Base-by-base conservation (phyloP, 202 grass and related monocot genomes). In the Setaria viridis region DNA sequence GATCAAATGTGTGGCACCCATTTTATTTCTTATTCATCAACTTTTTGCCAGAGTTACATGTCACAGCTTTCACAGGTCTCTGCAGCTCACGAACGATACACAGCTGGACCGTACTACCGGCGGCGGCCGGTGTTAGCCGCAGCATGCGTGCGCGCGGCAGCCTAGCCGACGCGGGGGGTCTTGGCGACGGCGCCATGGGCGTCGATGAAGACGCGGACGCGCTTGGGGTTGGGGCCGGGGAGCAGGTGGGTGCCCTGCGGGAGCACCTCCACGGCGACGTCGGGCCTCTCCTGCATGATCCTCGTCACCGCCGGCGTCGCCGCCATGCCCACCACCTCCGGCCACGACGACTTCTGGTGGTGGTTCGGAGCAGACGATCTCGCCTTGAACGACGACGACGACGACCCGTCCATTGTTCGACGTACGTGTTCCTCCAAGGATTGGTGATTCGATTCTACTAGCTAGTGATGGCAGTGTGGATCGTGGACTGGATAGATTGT, bases 131-230 rank as follows among this genome's bases (percentile, higher is more conserved):
- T 7, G 43, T 1, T 10, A 46, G 43, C 43, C 39, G 39, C 39
- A 46, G 6, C 43, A 49, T 49, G 10, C 10, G 11, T 39, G 39
- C 0, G 11, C 6, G 43, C 43, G 43, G 47, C 47, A 6, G 51
- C 14, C 1, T 15, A 79, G 2, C 60, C 77, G 45, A 79, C 19
- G 60, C 32, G 29, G 0, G 77, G 77, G 4, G 0, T 66, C 30
- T 51, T 5, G 60, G 20, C 2, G 77, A 79, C 60, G 60, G 17
- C 1, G 77, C 16, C 77, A 32, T 37, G 35, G 46, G 1, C 1
- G 77, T 51, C 17, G 29, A 80, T 54, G 78, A 68, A 80, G 30
- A 80, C 47, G 47, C 30, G 30, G 77, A 68, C 78, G 63, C 78
- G 78, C 3, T 9, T 2, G 47, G 62, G 11, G 47, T 68, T 41